A percentile compares a stretch with the other conserved stretches of the same genome.
phyloP scores from a whole-genome alignment of 139 green algal genomes.

The Chlamydomonas sp. region DNA sequence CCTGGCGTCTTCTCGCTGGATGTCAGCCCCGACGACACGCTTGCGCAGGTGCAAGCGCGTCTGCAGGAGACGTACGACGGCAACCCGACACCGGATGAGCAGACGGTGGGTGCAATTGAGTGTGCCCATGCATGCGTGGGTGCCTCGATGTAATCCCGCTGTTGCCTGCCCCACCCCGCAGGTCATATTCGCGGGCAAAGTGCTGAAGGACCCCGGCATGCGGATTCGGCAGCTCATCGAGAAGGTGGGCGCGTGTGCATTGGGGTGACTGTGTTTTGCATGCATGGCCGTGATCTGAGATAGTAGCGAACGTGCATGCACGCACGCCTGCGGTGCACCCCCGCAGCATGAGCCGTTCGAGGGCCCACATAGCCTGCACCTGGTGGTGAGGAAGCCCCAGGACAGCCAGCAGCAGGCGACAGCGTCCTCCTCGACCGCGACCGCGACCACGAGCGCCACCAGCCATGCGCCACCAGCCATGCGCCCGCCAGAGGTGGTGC shows the following conservation, averaged over 20 bases:
- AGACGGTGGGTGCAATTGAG: slow-evolving; percentile 10
- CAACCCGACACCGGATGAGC: background rate
- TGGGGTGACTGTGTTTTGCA: background rate
- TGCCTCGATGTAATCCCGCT: background rate
- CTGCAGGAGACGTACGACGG: background rate
- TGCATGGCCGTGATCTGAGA: too few relatives aligned
- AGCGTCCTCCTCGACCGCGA: too few relatives aligned
- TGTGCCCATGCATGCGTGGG: background rate
- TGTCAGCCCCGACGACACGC: background rate
- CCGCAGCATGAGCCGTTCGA: slow-evolving; percentile 7
- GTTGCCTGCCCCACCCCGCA: background rate
- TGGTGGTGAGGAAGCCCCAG: background rate
- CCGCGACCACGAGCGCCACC: background rate
- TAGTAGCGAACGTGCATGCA: too few relatives aligned
- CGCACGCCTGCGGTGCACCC: too few relatives aligned
- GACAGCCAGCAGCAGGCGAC: too few relatives aligned
- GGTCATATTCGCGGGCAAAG: slow-evolving; percentile 17
- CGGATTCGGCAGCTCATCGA: background rate
- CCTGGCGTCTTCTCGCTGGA: background rate
- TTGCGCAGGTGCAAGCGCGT: background rate
- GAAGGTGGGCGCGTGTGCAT: slow-evolving; percentile 1
- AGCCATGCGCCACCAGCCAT: background rate
- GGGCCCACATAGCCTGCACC: slow-evolving; percentile 10
- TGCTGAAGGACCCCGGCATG: slow-evolving; percentile 5
- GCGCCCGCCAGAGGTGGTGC: background rate